A percentile compares a stretch with the other conserved stretches of the same genome.
Evolutionary conservation across 768 basidiomycete genomes (phyloP).

Genomic region (Cytidiella melzeri): DNA sequence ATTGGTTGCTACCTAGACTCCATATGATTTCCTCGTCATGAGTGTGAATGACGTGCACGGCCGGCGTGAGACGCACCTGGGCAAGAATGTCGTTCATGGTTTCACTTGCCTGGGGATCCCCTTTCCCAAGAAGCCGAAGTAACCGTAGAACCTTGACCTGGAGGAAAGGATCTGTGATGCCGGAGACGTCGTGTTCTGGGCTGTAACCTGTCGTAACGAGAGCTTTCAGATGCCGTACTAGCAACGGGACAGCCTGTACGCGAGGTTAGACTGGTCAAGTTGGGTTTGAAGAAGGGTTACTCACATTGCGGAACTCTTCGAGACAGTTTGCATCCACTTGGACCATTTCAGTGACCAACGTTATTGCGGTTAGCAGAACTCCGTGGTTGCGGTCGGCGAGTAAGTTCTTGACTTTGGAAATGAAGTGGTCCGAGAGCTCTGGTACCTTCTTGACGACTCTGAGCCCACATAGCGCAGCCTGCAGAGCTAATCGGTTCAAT

Average conservation of each 20-base stretch:
- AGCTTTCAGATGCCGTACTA: slow-evolving; percentile 93
- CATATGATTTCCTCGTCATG: not conserved
- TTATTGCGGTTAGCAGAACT: slow-evolving; percentile 89
- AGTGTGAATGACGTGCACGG: not conserved
- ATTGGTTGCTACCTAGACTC: slow-evolving; percentile 87
- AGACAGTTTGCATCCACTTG: slow-evolving; percentile 64
- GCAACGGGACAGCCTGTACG: slow-evolving; percentile 79
- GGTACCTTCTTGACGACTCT: slow-evolving; percentile 95
- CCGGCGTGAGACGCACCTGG: slow-evolving; percentile 53
- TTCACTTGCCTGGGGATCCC: slow-evolving; percentile 83
- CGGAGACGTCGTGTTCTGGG: slow-evolving; percentile 98
- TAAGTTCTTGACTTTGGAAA: slow-evolving; percentile 79
- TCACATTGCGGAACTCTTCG: slow-evolving; percentile 86
- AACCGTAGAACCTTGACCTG: slow-evolving; percentile 91
- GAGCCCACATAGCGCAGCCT: slow-evolving; percentile 95
- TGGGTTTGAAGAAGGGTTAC: slow-evolving; percentile 19
- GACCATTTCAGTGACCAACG: slow-evolving; percentile 94
- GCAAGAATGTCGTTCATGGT: slow-evolving; percentile 98
- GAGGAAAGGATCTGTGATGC: slow-evolving; percentile 94
- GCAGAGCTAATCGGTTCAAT: not conserved
- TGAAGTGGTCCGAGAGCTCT: slow-evolving; percentile 91
- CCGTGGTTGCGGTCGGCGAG: slow-evolving; percentile 96
- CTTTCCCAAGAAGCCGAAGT: slow-evolving; percentile 80
- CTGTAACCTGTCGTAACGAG: slow-evolving; percentile 95
- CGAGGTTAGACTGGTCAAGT: slow-evolving; percentile 4